Percentiles rank a stretch among this genome's conserved stretches.
Conservation (phyloP, 768 basidiomycete species). For the Amanita brunnescens region DNA sequence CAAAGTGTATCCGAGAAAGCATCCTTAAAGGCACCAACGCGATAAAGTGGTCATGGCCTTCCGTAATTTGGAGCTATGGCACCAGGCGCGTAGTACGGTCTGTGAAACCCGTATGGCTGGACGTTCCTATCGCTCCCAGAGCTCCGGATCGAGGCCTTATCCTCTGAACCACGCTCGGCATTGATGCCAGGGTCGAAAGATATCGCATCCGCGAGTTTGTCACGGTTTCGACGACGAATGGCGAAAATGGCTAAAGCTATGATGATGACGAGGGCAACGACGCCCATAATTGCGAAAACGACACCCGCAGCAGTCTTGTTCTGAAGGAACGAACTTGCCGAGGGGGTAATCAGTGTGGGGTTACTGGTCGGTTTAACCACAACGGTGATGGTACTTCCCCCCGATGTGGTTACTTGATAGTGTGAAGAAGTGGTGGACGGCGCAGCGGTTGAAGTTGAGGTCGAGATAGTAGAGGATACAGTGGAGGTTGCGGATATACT, state of each 20-base stretch:
- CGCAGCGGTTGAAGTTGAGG: slow-evolving; percentile 2
- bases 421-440: slow-evolving; percentile 3
- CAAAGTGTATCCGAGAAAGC: not conserved
- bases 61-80: not conserved
- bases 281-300: slow-evolving; percentile 45
- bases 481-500: slow-evolving; percentile 6
- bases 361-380: slow-evolving; percentile 10
- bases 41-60: not conserved
- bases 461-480: slow-evolving; percentile 1
- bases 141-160: slow-evolving; percentile 20
- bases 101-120: not conserved
- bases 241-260: slow-evolving; percentile 35
- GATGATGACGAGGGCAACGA: slow-evolving; percentile 38
- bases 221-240: slow-evolving; percentile 40
- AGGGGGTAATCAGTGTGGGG: slow-evolving; percentile 12
- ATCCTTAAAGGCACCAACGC: not conserved
- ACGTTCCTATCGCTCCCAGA: slow-evolving; percentile 17
- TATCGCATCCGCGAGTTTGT: slow-evolving; percentile 35
- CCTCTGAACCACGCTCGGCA: slow-evolving; percentile 14
- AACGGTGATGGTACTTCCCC: not conserved
- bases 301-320: slow-evolving; percentile 58
- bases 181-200: slow-evolving; percentile 39
- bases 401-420: not conserved
- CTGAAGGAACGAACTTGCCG: slow-evolving; percentile 41
- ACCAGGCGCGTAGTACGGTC: not conserved